A percentile compares a stretch with the other conserved stretches of the same genome.
Evolutionary conservation across 2,329 filamentous ascomycete species (phyloP).

Genomic region (Macrophomina tecta): DNA sequence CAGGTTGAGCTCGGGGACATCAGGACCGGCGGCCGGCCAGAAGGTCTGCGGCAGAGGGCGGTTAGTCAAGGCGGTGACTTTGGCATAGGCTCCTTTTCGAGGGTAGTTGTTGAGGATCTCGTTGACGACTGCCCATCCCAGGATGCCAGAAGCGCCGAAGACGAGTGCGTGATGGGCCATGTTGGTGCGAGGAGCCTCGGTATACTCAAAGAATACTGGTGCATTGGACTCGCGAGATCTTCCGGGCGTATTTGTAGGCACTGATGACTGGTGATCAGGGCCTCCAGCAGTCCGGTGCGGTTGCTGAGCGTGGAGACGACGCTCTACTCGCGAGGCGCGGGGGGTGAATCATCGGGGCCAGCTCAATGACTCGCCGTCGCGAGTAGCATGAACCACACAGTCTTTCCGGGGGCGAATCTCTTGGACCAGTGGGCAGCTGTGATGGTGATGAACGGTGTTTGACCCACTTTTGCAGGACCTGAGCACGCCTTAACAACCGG

Average conservation of each 20-base stretch:
- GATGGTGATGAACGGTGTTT: too few relatives aligned
- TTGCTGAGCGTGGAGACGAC: background rate
- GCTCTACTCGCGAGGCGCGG: background rate
- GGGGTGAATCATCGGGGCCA: background rate
- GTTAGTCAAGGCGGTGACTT: conserved; percentile 51
- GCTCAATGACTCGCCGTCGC: background rate
- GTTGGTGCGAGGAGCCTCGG: background rate
- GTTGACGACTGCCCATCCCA: conserved; percentile 52
- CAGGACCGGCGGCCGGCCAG: conserved; percentile 39
- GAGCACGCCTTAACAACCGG: too few relatives aligned
- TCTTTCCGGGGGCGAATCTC: too few relatives aligned
- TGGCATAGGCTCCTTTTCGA: conserved; percentile 39
- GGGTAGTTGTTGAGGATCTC: conserved; percentile 48
- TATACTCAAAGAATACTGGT: background rate
- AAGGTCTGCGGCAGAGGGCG: conserved; percentile 46
- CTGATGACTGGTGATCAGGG: background rate
- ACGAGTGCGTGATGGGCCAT: conserved; percentile 45
- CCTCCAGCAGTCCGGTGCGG: background rate
- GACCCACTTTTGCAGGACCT: too few relatives aligned
- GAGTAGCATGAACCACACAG: too few relatives aligned
- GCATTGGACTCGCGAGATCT: background rate
- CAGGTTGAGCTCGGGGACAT: conserved; percentile 36
- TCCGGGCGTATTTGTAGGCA: background rate
- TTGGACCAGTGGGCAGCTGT: too few relatives aligned
- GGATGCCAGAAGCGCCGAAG: conserved; percentile 52